Evolutionary conservation across 2,329 filamentous ascomycete genomes (phyloP).

Genomic region (Ilyonectria destructans): DNA sequence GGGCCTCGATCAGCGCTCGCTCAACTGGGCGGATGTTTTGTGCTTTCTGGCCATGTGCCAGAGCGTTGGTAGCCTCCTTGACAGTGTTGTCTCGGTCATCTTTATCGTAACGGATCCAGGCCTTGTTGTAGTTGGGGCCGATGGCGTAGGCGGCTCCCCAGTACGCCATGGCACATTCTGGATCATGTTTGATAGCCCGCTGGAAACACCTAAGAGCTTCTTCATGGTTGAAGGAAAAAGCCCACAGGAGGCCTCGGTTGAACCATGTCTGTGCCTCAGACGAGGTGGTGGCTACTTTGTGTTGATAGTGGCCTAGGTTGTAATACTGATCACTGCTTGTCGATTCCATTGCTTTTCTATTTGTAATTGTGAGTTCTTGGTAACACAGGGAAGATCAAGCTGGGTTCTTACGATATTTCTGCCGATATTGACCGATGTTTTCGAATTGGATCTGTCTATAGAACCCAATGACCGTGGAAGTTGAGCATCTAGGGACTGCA

Average conservation of each 20-base stretch:
- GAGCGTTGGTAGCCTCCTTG: conserved; percentile 54
- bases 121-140: conserved; percentile 84
- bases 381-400: too few relatives aligned
- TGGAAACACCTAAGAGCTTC: conserved; percentile 78
- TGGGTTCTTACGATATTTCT: too few relatives aligned
- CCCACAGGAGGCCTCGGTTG: conserved; percentile 80
- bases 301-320: too few relatives aligned
- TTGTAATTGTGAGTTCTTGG: too few relatives aligned
- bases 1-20: conserved; percentile 73
- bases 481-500: too few relatives aligned
- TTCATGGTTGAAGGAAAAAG: conserved; percentile 82
- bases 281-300: neutral
- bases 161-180: conserved; percentile 73
- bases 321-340: too few relatives aligned
- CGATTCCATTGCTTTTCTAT: too few relatives aligned
- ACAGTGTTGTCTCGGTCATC: conserved; percentile 60
- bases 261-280: conserved; percentile 73
- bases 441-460: too few relatives aligned
- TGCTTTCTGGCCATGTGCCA: conserved; percentile 32
- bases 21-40: conserved; percentile 65
- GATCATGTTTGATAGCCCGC: conserved; percentile 68
- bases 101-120: conserved; percentile 80
- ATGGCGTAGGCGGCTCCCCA: conserved; percentile 81
- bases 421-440: too few relatives aligned
- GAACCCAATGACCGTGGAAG: too few relatives aligned